Base-by-base conservation (phyloP, 2,329 filamentous ascomycete species). In the Dactylellina haptotyla region DNA sequence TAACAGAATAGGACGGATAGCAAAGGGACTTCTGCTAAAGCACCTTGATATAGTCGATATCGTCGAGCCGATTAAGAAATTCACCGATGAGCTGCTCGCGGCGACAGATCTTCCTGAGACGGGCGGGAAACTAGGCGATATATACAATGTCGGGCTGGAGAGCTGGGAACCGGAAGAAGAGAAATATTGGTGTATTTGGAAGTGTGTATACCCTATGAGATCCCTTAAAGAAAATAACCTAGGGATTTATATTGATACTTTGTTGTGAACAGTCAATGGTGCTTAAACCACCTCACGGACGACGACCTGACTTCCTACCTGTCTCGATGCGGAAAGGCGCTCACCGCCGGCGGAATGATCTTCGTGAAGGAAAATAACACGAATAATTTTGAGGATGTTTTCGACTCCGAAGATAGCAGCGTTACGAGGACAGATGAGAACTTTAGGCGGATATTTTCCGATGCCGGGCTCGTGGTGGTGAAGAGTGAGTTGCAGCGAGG, bases 11-110 rank as follows among this genome's bases (percentile, higher is more conserved):
- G 94, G 93, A 0, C 85, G 94, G 43, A 86, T 97, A 70, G 96
- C 92, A 0, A 85, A 89, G 66, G 90, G 90, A 0, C 84, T 97
- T 2, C 83, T 97, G n/a, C 61, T 75, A n/a, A 76, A 76, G 32
- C 81, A 89, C 26, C 83, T 87, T 23, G 82, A 94, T 0, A 82
- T 84, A 1, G 89, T 97, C 4, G 93, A 97, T 79, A 84, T 96
- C 20, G 87, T 97, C 30, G 93, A 97, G 83, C 94, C 93, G 0
- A 87, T 97, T 18, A 83, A 84, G 77, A 92, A 93, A 79, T 96
- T 97, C 81, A 93, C 92, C 0, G 84, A 85, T 12, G 82, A 84
- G 18, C 81, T 96, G 5, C 79, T 80, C 4, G 78, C 80, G 0
- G 78, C 79, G 2, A 76, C 80, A 8, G 73, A 65, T 5, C 77